These are phyloP conservation scores for Xanthoconium purpureum DNA, from an alignment of 768 basidiomycete species.

Conservation along the genomic window DNA sequence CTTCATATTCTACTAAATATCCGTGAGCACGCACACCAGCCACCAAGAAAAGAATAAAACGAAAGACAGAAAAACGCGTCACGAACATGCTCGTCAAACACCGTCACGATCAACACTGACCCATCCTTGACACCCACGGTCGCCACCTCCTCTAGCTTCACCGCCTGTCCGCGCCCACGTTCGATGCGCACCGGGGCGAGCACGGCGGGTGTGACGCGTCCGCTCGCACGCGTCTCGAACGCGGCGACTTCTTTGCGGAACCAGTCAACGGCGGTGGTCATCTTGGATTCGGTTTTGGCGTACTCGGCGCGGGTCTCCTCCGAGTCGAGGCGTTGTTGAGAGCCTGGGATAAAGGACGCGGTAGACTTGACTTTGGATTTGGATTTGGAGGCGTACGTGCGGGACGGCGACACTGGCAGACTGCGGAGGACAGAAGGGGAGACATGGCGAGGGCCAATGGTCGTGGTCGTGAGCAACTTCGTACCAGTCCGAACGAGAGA, in stretches of 20 bases:
- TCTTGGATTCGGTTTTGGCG: conserved; percentile 57
- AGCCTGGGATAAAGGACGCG: conserved; percentile 61
- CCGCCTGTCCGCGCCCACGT: conserved; percentile 36
- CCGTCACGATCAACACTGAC: conserved; percentile 64
- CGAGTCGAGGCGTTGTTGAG: conserved; percentile 57
- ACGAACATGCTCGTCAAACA: conserved; percentile 77
- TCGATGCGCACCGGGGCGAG: conserved; percentile 66
- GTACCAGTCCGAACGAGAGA: conserved; percentile 1
- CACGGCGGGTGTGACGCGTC: conserved; percentile 71
- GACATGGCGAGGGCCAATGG: not conserved
- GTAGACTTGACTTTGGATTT: conserved; percentile 46
- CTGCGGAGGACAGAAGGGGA: not conserved
- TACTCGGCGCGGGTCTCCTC: conserved; percentile 58
- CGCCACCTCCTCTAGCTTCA: conserved; percentile 65
- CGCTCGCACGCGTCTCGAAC: conserved; percentile 67
- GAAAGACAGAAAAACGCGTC: not conserved
- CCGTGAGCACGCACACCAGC: conserved; percentile 9
- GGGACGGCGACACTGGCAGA: not conserved
- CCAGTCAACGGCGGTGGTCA: conserved; percentile 66
- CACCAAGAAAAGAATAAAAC: not conserved
- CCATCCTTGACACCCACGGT: conserved; percentile 83
- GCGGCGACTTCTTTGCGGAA: conserved; percentile 74
- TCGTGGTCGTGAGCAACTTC: not conserved
- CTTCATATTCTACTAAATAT: conserved; percentile 63
- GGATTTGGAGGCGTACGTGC: conserved; percentile 29